Conservation (phyloP, 768 basidiomycete species). For the Fomitopsis pulvina region DNA sequence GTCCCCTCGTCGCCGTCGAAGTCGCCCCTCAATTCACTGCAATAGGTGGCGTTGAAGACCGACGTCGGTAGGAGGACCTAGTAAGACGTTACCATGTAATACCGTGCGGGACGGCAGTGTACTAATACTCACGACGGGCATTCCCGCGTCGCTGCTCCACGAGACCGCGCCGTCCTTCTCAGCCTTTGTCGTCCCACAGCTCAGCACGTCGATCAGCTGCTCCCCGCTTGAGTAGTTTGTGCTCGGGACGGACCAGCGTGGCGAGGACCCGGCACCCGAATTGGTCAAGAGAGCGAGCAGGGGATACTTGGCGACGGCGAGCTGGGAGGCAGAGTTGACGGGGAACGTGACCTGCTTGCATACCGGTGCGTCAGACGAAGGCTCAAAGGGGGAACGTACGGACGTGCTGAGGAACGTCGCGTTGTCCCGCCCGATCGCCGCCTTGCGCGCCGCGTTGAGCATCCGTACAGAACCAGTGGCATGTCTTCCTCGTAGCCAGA, state of each 20-base stretch:
- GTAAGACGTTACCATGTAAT: neutral
- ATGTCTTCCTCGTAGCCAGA: constrained; percentile 46
- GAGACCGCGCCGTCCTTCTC: constrained; percentile 35
- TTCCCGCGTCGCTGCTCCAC: constrained; percentile 33
- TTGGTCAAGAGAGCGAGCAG: constrained; percentile 53
- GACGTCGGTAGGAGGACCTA: constrained; percentile 2
- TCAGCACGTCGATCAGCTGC: constrained; percentile 45
- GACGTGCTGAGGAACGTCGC: constrained; percentile 39
- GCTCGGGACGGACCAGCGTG: constrained; percentile 38
- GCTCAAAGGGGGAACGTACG: constrained; percentile 25
- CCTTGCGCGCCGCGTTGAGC: constrained; percentile 49
- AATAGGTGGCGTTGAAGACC: constrained; percentile 1
- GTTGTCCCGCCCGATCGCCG: constrained; percentile 35
- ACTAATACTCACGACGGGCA: constrained; percentile 19
- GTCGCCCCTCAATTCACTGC: constrained; percentile 2
- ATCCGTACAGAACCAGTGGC: constrained; percentile 39
- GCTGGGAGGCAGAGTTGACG: constrained; percentile 28
- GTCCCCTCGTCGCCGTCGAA: neutral
- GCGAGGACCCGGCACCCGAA: constrained; percentile 33
- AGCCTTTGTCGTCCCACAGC: constrained; percentile 34
- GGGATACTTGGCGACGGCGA: constrained; percentile 50
- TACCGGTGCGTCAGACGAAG: neutral
- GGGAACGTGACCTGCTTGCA: constrained; percentile 38
- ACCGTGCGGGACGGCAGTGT: neutral
- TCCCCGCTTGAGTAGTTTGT: constrained; percentile 34